A percentile compares a stretch with the other conserved stretches of the same genome.
Conservation (phyloP, 202 grass and related monocot genomes). For the Bolboschoenoplectus hybrid region DNA sequence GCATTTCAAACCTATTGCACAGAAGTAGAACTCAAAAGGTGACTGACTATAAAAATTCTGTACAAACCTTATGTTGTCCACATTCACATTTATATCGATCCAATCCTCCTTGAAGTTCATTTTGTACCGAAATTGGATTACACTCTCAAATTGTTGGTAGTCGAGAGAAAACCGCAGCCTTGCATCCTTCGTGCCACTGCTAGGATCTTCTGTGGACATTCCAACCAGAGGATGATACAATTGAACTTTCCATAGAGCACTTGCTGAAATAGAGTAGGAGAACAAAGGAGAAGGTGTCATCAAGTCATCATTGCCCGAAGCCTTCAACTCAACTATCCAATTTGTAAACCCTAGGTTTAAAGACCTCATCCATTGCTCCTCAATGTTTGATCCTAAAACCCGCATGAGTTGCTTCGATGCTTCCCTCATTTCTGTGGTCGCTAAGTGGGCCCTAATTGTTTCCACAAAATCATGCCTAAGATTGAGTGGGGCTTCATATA, state of each 20-base stretch:
- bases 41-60: not conserved
- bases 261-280: constrained; percentile 51
- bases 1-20: not conserved
- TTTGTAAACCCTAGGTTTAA: constrained; percentile 65
- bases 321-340: constrained; percentile 53
- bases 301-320: constrained; percentile 22
- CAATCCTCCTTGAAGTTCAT: constrained; percentile 58
- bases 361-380: constrained; percentile 68
- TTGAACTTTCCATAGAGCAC: constrained; percentile 64
- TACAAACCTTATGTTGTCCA: constrained; percentile 71
- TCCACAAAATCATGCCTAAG: constrained; percentile 42
- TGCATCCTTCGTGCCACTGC: constrained; percentile 43
- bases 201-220: constrained; percentile 50
- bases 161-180: constrained; percentile 65
- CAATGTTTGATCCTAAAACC: constrained; percentile 51
- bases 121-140: constrained; percentile 57
- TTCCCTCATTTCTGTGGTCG: constrained; percentile 6
- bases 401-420: constrained; percentile 52
- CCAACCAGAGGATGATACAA: constrained; percentile 59
- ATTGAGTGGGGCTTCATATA: constrained; percentile 53
- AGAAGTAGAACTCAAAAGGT: not conserved
- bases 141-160: constrained; percentile 65
- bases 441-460: constrained; percentile 33
- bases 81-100: constrained; percentile 54
- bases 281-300: constrained; percentile 41